A percentile compares a stretch with the other conserved stretches of the same genome.
These are phyloP conservation scores for Chlamydomonas sp. DNA, from an alignment of 139 green algal species.

Conservation along the genomic window DNA sequence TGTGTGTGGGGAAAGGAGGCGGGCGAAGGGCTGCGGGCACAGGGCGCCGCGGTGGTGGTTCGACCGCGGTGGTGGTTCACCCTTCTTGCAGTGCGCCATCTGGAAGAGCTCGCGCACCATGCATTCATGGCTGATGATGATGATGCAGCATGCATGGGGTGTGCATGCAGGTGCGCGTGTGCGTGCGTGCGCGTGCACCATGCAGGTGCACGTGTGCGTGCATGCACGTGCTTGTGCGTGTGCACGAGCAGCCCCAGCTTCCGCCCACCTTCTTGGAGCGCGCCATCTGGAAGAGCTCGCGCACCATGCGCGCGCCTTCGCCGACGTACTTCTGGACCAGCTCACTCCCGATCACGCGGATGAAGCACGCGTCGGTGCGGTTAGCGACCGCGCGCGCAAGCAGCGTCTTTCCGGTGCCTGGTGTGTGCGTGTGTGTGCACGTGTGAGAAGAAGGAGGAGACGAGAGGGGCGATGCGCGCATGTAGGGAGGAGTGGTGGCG, in stretches of 20 bases:
- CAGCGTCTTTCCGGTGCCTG: slow-evolving; percentile 92
- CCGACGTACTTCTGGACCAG: slow-evolving; percentile 99
- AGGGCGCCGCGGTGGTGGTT: too few species aligned
- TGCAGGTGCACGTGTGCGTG: too few species aligned
- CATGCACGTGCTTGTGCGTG: too few species aligned
- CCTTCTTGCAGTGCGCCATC: slow-evolving; percentile 97
- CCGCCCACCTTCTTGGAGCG: slow-evolving; percentile 96
- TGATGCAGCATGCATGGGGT: slow-evolving; percentile 98
- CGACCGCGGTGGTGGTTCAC: too few species aligned
- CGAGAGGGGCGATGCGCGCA: too few species aligned
- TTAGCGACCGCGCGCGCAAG: slow-evolving; percentile 95
- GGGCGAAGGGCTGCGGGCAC: too few species aligned
- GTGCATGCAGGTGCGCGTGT: slow-evolving; percentile 95
- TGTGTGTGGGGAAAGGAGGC: too few species aligned
- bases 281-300: slow-evolving; percentile 95
- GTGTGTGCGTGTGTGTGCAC: too few species aligned
- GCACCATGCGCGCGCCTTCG: slow-evolving; percentile 94
- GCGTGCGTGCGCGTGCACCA: too few species aligned
- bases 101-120: slow-evolving; percentile 96
- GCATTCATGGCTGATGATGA: slow-evolving; percentile 93
- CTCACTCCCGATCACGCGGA: slow-evolving; percentile 96
- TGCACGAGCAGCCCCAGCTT: background rate
- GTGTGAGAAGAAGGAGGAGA: too few species aligned
- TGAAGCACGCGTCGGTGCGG: slow-evolving; percentile 98
- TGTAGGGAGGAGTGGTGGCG: too few species aligned